A percentile compares a stretch with the other conserved stretches of the same genome.
phyloP scores from a whole-genome alignment of 768 basidiomycete species.

The Mycena venus region DNA sequence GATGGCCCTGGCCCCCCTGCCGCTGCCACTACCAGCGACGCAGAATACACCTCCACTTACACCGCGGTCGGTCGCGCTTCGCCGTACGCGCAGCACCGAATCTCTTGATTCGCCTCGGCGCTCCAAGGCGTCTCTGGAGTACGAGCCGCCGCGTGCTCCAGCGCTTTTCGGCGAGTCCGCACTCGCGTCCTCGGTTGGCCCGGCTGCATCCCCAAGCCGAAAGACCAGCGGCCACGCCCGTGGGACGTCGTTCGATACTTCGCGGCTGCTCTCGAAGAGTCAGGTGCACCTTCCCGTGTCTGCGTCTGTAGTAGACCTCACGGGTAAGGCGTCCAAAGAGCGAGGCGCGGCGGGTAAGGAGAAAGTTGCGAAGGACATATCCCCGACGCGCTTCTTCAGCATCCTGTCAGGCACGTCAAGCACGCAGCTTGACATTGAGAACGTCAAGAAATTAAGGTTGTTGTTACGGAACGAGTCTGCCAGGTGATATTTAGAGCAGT shows the following conservation, averaged over 20 bases:
- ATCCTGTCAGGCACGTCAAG: constrained; percentile 78
- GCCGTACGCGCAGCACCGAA: constrained; percentile 81
- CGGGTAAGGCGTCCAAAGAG: constrained; percentile 45
- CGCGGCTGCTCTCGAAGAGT: constrained; percentile 65
- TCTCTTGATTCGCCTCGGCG: constrained; percentile 72
- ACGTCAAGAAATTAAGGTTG: constrained; percentile 88
- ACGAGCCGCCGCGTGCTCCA: constrained; percentile 51
- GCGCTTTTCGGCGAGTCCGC: constrained; percentile 54
- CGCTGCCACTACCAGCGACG: constrained; percentile 16
- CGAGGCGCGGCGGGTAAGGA: constrained; percentile 55
- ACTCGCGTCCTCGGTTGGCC: constrained; percentile 32
- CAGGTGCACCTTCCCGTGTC: constrained; percentile 61
- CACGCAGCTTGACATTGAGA: constrained; percentile 84
- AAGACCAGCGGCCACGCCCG: constrained; percentile 64
- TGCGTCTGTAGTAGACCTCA: constrained; percentile 58
- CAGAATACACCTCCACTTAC: constrained; percentile 54
- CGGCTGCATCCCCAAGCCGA: constrained; percentile 49
- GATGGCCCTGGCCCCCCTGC: constrained; percentile 58
- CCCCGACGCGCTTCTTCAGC: constrained; percentile 77
- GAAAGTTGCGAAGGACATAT: constrained; percentile 67
- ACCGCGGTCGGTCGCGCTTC: constrained; percentile 64
- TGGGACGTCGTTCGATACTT: constrained; percentile 72
- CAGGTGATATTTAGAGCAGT: constrained; percentile 57
- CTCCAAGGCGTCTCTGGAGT: constrained; percentile 55
- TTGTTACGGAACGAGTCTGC: constrained; percentile 94